Percentiles rank a stretch among this genome's conserved stretches.
These are phyloP conservation scores for Solanum pinnatisectum DNA, from an alignment of 257 asterid species.

Conservation along the genomic window DNA sequence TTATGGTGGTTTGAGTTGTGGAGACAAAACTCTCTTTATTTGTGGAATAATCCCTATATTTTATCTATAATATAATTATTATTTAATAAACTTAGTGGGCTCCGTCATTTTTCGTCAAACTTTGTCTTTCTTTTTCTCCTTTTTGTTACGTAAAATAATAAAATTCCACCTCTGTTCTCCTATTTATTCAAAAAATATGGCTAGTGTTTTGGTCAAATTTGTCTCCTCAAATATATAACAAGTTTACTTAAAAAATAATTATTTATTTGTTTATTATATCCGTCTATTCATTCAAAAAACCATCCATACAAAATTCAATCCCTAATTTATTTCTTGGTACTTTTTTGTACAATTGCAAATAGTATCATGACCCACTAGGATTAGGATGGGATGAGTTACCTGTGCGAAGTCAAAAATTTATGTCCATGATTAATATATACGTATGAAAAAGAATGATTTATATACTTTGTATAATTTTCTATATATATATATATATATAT, in stretches of 20 bases:
- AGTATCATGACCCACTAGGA: background rate
- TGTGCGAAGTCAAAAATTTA: background rate
- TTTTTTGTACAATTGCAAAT: background rate
- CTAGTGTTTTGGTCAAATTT: background rate
- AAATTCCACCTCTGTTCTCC: background rate
- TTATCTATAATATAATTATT: background rate
- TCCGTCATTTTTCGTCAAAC: background rate
- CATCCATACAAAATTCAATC: background rate
- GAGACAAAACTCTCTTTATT: constrained; percentile 1
- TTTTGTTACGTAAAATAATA: background rate
- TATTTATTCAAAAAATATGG: background rate
- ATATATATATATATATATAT: too few relatives aligned
- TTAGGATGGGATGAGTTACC: background rate
- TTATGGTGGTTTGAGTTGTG: constrained; percentile 11
- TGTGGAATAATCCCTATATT: background rate
- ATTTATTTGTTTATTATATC: too few relatives aligned
- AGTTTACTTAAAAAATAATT: background rate
- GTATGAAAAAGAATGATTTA: too few relatives aligned
- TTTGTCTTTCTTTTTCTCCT: background rate
- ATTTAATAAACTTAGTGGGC: background rate
- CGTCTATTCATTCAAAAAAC: background rate
- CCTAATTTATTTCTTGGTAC: background rate
- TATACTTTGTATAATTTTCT: too few relatives aligned
- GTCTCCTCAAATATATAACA: background rate
- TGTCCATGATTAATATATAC: background rate